Evolutionary conservation across 352 stramenopile genomes (phyloP), one percentile per base, ranked within the genome.

Genomic region (Pseudoperonospora humuli): DNA sequence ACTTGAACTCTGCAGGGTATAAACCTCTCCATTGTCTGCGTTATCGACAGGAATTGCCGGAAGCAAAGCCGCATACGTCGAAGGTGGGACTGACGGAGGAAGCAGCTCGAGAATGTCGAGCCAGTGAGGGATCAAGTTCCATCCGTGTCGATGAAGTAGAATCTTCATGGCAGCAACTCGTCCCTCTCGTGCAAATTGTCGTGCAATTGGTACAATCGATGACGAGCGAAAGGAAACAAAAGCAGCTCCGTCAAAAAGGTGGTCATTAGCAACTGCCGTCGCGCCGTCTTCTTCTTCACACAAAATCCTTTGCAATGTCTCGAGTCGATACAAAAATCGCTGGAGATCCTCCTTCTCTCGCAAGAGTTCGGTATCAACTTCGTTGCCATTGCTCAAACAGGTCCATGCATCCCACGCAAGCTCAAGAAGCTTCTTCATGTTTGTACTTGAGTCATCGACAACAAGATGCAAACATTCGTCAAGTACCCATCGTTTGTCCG

Each of bases 361-460:
- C 4, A 28, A 41, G 4, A 57, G 23, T 19, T 66, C 41, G 17
- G 20, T 36, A 14, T 19, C 18, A 14, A 31, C 31, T 11, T 52
- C 45, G 7, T 57, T 33, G 19, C 8, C 11, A 20, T 37, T 40
- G 20, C 44, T 35, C 18, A 67, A 10, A 8, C 14, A 48, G 3
- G 45, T 17, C 32, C 64, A 50, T 3, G 67, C 61, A 44, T 58
- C 49, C 46, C 64, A 50, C 2, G 69, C 76, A 34, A 68, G 34
- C 7, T 64, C 50, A n/a, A 88, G 45, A 10, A 88, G 54, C 13
- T 71, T 70, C 18, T 75, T 80, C 74, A 85, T 86, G n/a, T 66
- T 57, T 3, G 44, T 35, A 2, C 63, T 61, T 6, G 69, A 84
- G 31, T 70, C 58, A 4, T 64, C 46, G 0, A 56, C 49, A 23